Evolutionary conservation across 2,329 filamentous ascomycete genomes (phyloP).

Genomic region (Aspergillus candidus): DNA sequence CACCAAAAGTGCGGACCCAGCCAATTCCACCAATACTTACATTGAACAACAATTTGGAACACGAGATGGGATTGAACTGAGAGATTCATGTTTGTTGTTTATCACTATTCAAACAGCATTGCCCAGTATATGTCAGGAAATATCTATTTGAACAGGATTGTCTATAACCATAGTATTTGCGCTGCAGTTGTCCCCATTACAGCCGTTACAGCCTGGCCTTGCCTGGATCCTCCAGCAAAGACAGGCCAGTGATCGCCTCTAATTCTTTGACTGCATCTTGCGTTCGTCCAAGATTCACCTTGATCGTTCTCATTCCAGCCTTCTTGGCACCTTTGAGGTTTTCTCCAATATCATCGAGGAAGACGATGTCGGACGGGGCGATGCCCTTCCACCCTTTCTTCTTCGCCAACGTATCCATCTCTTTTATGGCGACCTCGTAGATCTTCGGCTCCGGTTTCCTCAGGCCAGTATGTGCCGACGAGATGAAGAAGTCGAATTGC

Average conservation of each 20-base stretch:
- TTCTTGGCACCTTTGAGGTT: conserved; percentile 76
- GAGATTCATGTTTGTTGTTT: too few relatives aligned
- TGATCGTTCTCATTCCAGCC: conserved; percentile 74
- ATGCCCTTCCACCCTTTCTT: conserved; percentile 53
- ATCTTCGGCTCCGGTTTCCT: conserved; percentile 81
- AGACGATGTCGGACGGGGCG: conserved; percentile 64
- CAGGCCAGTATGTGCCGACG: conserved; percentile 77
- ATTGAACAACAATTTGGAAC: too few relatives aligned
- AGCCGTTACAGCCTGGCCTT: conserved; percentile 32
- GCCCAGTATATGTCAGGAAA: conserved; percentile 3
- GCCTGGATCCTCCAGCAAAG: conserved; percentile 31
- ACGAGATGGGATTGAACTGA: too few relatives aligned
- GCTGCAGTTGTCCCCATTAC: background rate
- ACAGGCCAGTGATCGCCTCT: conserved; percentile 66
- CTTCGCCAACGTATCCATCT: conserved; percentile 58
- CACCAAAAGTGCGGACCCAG: background rate
- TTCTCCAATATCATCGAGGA: conserved; percentile 90
- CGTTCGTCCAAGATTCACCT: conserved; percentile 71
- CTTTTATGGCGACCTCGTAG: conserved; percentile 65
- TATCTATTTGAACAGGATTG: background rate
- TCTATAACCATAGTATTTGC: background rate
- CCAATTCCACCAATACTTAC: background rate
- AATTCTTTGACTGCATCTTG: conserved; percentile 77
- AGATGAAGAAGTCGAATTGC: conserved; percentile 82
- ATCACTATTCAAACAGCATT: too few relatives aligned